Conservation (phyloP, 2,329 filamentous ascomycete species). For the Diaporthe vexans region DNA sequence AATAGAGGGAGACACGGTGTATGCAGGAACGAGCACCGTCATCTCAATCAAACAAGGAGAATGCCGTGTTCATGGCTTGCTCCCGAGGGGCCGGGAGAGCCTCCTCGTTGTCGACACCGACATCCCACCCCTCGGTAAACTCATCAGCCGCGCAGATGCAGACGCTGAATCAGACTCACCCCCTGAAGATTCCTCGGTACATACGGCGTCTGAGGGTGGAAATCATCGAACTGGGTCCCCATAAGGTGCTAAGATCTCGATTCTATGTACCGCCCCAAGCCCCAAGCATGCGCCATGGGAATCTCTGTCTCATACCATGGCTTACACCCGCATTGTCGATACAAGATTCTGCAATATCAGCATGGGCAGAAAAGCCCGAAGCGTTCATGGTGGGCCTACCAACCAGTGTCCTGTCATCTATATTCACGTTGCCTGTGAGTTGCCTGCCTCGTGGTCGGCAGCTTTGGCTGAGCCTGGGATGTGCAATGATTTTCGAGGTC, state of each 20-base stretch:
- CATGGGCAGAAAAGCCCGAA: background rate
- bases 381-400: background rate
- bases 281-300: background rate
- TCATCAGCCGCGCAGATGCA: constrained; percentile 51
- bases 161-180: constrained; percentile 11
- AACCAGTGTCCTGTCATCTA: background rate
- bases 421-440: background rate
- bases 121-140: constrained; percentile 58
- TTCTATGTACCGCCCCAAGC: constrained; percentile 7
- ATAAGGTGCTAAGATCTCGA: background rate
- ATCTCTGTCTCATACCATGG: background rate
- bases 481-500: background rate
- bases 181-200: constrained; percentile 45
- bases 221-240: background rate
- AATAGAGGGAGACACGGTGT: constrained; percentile 74
- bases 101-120: constrained; percentile 77
- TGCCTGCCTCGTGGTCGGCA: background rate
- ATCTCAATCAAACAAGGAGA: constrained; percentile 75
- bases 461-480: no score
- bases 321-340: background rate
- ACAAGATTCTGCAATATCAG: no score
- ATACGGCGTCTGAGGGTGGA: constrained; percentile 11
- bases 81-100: constrained; percentile 79
- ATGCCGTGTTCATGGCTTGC: constrained; percentile 76
- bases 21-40: constrained; percentile 81